Percentiles rank a stretch among this genome's conserved stretches.
These are phyloP conservation scores for Pontederia paniculata DNA, from an alignment of 176 grass and related monocot species.

Conservation along the genomic window DNA sequence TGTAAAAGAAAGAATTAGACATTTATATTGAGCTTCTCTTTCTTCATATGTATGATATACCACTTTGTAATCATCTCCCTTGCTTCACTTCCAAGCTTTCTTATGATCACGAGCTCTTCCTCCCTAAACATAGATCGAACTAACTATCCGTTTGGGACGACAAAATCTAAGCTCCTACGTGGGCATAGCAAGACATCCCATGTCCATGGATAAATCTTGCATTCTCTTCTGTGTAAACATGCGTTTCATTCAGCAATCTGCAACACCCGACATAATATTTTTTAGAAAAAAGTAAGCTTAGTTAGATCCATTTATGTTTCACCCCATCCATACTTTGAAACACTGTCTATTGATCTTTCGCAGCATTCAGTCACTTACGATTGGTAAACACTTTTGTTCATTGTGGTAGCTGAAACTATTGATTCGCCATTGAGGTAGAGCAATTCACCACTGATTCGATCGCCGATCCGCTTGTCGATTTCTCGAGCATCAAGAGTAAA, in stretches of 20 bases:
- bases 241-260: constrained; percentile 65
- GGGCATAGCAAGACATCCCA: constrained; percentile 24
- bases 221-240: constrained; percentile 66
- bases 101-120: too few relatives aligned
- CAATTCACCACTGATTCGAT: constrained; percentile 40
- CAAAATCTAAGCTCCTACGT: too few relatives aligned
- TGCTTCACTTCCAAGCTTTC: too few relatives aligned
- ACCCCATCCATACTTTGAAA: not conserved
- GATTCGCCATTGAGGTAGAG: constrained; percentile 53
- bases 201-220: constrained; percentile 71
- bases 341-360: not conserved
- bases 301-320: not conserved
- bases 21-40: too few relatives aligned
- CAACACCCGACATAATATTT: not conserved
- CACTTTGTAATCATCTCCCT: too few relatives aligned
- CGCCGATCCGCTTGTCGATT: constrained; percentile 44
- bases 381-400: constrained; percentile 61
- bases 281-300: not conserved
- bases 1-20: too few relatives aligned
- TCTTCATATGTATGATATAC: too few relatives aligned
- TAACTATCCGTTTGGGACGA: too few relatives aligned
- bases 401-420: constrained; percentile 50
- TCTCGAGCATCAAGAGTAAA: constrained; percentile 39
- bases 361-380: constrained; percentile 27
- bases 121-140: too few relatives aligned